phyloP scores from a whole-genome alignment of 495 filamentous ascomycete genomes.

The Penicillium canariense region DNA sequence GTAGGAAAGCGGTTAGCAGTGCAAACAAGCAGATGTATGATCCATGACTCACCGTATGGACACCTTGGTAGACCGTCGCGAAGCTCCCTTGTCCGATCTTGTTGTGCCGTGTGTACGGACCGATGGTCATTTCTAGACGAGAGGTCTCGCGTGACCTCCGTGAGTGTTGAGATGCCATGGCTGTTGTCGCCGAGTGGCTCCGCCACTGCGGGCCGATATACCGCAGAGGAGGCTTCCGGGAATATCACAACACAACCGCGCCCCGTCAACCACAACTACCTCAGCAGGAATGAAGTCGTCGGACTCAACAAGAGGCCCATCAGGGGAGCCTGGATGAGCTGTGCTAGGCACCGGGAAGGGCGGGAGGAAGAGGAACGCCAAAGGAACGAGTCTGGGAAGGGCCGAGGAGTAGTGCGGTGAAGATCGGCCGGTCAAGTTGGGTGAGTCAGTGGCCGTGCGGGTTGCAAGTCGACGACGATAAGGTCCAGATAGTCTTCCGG shows the following conservation, averaged over 20 bases:
- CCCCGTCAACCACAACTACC: slow-evolving; percentile 44
- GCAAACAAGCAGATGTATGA: not conserved
- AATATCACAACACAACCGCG: slow-evolving; percentile 17
- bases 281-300: slow-evolving; percentile 29
- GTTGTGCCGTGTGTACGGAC: slow-evolving; percentile 70
- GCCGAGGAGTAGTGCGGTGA: slow-evolving; percentile 10
- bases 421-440: slow-evolving; percentile 11
- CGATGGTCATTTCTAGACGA: slow-evolving; percentile 64
- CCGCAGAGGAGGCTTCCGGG: slow-evolving; percentile 9
- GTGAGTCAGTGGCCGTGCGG: too few species aligned
- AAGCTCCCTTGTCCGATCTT: slow-evolving; percentile 96
- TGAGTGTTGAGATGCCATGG: slow-evolving; percentile 41
- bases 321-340: slow-evolving; percentile 26
- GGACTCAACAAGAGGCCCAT: slow-evolving; percentile 33
- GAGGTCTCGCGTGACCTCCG: slow-evolving; percentile 45
- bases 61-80: slow-evolving; percentile 85
- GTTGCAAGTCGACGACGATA: slow-evolving; percentile 2
- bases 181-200: slow-evolving; percentile 23
- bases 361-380: slow-evolving; percentile 19
- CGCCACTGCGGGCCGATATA: slow-evolving; percentile 9
- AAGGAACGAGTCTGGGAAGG: slow-evolving; percentile 12
- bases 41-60: slow-evolving; percentile 67
- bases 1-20: slow-evolving; percentile 41
- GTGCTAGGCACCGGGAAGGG: slow-evolving; percentile 11
- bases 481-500: too few species aligned